Evolutionary conservation across 441 rosid genomes (phyloP).

Genomic region (Flueggea neowawraea): DNA sequence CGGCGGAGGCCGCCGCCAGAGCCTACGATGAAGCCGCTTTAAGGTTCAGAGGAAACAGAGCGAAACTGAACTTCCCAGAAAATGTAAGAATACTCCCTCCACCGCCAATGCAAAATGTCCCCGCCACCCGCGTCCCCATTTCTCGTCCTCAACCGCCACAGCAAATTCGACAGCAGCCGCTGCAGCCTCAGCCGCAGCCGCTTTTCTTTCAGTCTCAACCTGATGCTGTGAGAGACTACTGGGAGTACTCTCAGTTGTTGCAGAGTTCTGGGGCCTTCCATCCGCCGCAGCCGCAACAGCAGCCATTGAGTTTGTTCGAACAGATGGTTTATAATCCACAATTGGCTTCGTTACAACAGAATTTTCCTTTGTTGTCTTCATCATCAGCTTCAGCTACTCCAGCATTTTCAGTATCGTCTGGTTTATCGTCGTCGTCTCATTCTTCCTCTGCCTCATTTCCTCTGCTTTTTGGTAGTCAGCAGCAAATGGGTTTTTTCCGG

Average conservation of each 20-base stretch:
- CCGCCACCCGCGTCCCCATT: slow-evolving; percentile 18
- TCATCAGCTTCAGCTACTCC: slow-evolving; percentile 11
- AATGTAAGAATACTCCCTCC: slow-evolving; percentile 32
- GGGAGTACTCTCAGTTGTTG: slow-evolving; percentile 38
- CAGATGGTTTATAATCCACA: slow-evolving; percentile 33
- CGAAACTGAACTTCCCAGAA: slow-evolving; percentile 80
- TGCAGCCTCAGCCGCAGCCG: too few relatives aligned
- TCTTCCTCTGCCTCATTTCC: slow-evolving; percentile 31
- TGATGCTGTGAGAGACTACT: slow-evolving; percentile 31
- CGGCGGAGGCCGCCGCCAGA: slow-evolving; percentile 85
- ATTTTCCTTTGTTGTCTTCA: slow-evolving; percentile 16
- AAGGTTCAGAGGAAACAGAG: slow-evolving; percentile 73
- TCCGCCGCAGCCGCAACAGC: neutral
- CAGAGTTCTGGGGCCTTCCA: slow-evolving; percentile 27
- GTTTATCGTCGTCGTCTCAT: slow-evolving; percentile 5
- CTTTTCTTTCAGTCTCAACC: slow-evolving; percentile 8
- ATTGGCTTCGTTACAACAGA: slow-evolving; percentile 10
- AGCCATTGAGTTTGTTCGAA: slow-evolving; percentile 19
- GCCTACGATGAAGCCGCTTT: slow-evolving; percentile 88
- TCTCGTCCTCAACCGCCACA: slow-evolving; percentile 10
- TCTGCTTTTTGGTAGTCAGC: slow-evolving; percentile 34
- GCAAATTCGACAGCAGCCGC: slow-evolving; percentile 3
- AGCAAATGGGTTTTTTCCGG: slow-evolving; percentile 31
- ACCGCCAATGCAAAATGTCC: slow-evolving; percentile 26
- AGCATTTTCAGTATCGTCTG: slow-evolving; percentile 10